Evolutionary conservation across 75 land plant species (phyloP), one percentile per base, ranked within the genome.

Genomic region (Pinus taeda): DNA sequence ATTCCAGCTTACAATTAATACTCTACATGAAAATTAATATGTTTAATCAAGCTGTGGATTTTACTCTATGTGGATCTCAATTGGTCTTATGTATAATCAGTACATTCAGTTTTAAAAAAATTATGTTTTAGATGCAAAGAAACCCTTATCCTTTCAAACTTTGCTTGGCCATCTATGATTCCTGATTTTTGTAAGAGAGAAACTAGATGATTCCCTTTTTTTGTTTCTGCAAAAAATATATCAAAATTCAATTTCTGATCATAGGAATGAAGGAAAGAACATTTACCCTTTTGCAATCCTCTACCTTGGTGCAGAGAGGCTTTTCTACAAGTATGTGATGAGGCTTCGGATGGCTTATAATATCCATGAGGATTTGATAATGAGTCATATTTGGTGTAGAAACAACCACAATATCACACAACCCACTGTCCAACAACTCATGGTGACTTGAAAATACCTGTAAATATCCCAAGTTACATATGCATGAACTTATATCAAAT

Each of bases 361-460:
- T 90, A 65, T 96, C 99, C 89, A 94, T 86, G 0, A 94, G 84
- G 24, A 96, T 96, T 26, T 84, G 57, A 65, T 79, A 94, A 77
- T 96, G 99, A 26, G 99, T 96, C 98, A 95, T 92, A 79, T 96
- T 94, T 69, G 99, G 99, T 60, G 90, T 88, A 18, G 99, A 95
- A 4, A 96, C 91, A 60, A 96, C 88, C 53, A 96, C 75, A 14
- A 96, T 85, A 80, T 96, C 98, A 80, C 99, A 96, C 5, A 92
- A 30, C 53, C 95, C 95, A 66, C 98, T 96, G 57, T 94, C 98
- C 80, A 96, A 65, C 60, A 96, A 76, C 74, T 90, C 90, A 53
- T 74, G 73, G 79, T 96, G 99, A 58, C 84, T 82, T 66, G 88
- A 82, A 79, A 94, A 96, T 1, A 94, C 96, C 99, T 94, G 82